Percentiles rank a stretch among this genome's conserved stretches.
These are phyloP conservation scores for Tetrahymena thermophila DNA, from an alignment of 73 alveolate genomes.

Conservation along the genomic window DNA sequence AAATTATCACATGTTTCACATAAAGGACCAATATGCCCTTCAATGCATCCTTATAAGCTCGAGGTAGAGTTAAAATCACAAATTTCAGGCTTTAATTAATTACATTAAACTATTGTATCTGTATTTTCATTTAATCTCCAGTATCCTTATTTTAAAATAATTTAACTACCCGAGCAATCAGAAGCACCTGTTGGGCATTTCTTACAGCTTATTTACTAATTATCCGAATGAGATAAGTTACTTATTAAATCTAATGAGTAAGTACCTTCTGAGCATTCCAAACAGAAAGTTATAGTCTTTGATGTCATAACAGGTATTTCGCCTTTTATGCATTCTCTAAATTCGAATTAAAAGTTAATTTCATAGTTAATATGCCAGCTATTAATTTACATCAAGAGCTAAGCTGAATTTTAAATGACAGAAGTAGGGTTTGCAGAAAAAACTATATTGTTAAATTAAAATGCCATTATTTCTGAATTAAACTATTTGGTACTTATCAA, in stretches of 20 bases:
- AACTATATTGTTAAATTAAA: too few species aligned
- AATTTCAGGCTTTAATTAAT: background rate
- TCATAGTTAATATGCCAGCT: background rate
- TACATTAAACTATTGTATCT: background rate
- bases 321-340: background rate
- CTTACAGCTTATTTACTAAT: background rate
- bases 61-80: background rate
- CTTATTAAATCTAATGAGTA: background rate
- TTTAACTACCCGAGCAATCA: background rate
- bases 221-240: background rate
- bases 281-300: background rate
- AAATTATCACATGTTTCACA: background rate
- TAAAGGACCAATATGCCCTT: background rate
- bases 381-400: too few species aligned
- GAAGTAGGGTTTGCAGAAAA: background rate
- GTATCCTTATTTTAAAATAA: background rate
- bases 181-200: background rate
- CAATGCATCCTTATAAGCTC: background rate
- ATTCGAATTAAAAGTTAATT: too few species aligned
- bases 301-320: background rate
- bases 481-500: too few species aligned
- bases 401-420: background rate
- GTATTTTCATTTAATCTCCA: background rate
- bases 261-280: background rate
- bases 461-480: background rate